These are phyloP conservation scores for Colletotrichum australisinense DNA, from an alignment of 2,329 filamentous ascomycete genomes.

Conservation along the genomic window DNA sequence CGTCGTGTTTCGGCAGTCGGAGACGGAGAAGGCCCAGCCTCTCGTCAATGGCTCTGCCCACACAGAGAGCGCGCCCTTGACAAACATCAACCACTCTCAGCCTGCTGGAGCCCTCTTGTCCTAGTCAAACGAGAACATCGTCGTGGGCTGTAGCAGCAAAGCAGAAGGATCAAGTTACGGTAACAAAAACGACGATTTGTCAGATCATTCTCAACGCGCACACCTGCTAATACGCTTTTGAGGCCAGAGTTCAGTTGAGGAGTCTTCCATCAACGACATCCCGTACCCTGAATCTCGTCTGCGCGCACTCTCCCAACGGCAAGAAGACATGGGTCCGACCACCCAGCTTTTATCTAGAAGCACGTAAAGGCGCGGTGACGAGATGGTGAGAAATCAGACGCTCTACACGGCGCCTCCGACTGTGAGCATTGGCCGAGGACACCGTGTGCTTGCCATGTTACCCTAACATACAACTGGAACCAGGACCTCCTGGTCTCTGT, in stretches of 20 bases:
- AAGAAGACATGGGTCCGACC: no score
- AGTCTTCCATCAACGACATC: conserved; percentile 28
- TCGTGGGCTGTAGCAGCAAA: conserved; percentile 21
- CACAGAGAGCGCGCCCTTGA: conserved; percentile 37
- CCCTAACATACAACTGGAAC: neutral
- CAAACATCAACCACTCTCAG: conserved; percentile 43
- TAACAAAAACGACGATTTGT: neutral
- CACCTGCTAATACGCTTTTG: conserved; percentile 25
- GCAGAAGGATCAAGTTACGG: neutral
- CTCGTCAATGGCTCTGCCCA: conserved; percentile 38
- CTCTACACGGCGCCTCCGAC: no score
- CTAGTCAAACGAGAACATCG: conserved; percentile 32
- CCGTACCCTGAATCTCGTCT: no score
- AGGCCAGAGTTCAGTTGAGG: neutral
- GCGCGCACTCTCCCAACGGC: no score
- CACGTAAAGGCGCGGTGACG: no score
- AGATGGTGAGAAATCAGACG: no score
- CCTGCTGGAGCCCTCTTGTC: conserved; percentile 32
- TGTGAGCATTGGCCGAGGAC: no score
- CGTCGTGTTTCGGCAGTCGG: neutral
- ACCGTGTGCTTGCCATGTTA: no score
- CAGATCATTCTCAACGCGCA: conserved; percentile 26
- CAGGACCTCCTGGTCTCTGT: neutral
- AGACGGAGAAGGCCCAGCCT: conserved; percentile 3
- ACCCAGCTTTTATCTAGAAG: no score